Percentiles rank a stretch among this genome's conserved stretches.
phyloP scores from a whole-genome alignment of 1,139 yeast species.

The Sugiyamaella paludigena region DNA sequence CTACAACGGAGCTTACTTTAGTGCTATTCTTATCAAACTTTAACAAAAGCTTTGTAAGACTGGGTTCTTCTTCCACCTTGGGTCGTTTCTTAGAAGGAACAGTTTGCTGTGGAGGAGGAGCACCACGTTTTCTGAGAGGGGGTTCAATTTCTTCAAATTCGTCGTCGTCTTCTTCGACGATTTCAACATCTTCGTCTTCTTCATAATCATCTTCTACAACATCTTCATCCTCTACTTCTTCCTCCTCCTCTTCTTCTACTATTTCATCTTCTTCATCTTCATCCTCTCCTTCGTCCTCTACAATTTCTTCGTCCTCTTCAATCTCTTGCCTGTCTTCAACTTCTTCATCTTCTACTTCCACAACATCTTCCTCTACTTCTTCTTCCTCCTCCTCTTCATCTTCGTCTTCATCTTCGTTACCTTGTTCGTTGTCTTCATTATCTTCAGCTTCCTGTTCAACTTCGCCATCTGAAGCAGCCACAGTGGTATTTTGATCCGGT shows the following conservation, averaged over 20 bases:
- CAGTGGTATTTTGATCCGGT: too few relatives aligned
- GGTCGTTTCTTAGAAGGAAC: too few relatives aligned
- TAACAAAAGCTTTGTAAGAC: slow-evolving; percentile 10
- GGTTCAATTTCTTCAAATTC: slow-evolving; percentile 8
- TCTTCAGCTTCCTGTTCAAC: slow-evolving; percentile 14
- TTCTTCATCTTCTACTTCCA: slow-evolving; percentile 16
- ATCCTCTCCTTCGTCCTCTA: slow-evolving; percentile 2
- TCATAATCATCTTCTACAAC: slow-evolving; percentile 3
- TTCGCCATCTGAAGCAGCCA: too few relatives aligned
- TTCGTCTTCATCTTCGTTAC: slow-evolving; percentile 22
- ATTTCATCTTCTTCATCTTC: slow-evolving; percentile 2
- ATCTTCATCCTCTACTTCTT: slow-evolving; percentile 8
- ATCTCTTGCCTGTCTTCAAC: not conserved
- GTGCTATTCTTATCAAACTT: slow-evolving; percentile 14
- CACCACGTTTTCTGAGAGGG: slow-evolving; percentile 7
- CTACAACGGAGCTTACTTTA: not conserved
- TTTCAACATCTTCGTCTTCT: slow-evolving; percentile 1
- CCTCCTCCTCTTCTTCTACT: slow-evolving; percentile 13
- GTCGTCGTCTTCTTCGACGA: slow-evolving; percentile 13
- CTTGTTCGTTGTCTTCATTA: slow-evolving; percentile 19
- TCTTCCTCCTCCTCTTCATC: slow-evolving; percentile 22
- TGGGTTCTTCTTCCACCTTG: not conserved
- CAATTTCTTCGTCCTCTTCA: slow-evolving; percentile 1
- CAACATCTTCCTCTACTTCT: slow-evolving; percentile 11
- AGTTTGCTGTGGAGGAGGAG: not conserved